These are phyloP conservation scores for Tetraselmis striata DNA, from an alignment of 139 green algal species.

Conservation along the genomic window DNA sequence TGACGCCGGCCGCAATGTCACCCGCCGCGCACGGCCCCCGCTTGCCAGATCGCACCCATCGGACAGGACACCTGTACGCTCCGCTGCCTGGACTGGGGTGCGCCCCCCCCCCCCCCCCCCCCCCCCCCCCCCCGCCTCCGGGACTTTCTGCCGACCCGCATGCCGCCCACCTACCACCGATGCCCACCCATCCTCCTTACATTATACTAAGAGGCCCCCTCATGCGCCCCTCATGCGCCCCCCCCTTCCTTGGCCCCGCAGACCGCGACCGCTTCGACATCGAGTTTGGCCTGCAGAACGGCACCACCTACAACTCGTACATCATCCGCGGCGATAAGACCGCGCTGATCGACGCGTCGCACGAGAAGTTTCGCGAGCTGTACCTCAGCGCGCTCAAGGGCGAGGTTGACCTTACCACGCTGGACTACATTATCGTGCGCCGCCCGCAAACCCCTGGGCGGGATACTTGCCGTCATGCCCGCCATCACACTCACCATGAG, in stretches of 20 bases:
- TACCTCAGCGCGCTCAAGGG: slow-evolving; percentile 60
- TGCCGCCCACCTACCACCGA: too few species aligned
- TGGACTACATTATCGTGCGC: slow-evolving; percentile 85
- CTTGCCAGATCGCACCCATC: too few species aligned
- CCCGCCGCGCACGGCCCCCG: too few species aligned
- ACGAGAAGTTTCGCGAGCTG: slow-evolving; percentile 92
- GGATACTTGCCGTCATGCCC: too few species aligned
- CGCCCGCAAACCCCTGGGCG: too few species aligned
- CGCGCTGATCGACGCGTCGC: slow-evolving; percentile 83
- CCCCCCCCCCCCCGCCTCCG: too few species aligned
- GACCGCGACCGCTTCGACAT: slow-evolving; percentile 94
- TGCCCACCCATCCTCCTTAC: background rate
- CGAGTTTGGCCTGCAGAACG: slow-evolving; percentile 82
- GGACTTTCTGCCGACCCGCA: too few species aligned
- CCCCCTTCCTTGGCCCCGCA: too few species aligned
- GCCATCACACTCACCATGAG: background rate
- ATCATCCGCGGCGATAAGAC: slow-evolving; percentile 89
- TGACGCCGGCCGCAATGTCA: too few species aligned
- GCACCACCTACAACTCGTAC: slow-evolving; percentile 95
- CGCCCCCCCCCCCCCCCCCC: too few species aligned
- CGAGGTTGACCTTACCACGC: slow-evolving; percentile 21
- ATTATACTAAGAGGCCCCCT: background rate
- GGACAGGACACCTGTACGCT: slow-evolving; percentile 85
- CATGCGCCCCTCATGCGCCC: too few species aligned
- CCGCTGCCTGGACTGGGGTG: slow-evolving; percentile 83